Conservation (phyloP, 2,329 filamentous ascomycete genomes). For the Raffaelea ambrosiae region DNA sequence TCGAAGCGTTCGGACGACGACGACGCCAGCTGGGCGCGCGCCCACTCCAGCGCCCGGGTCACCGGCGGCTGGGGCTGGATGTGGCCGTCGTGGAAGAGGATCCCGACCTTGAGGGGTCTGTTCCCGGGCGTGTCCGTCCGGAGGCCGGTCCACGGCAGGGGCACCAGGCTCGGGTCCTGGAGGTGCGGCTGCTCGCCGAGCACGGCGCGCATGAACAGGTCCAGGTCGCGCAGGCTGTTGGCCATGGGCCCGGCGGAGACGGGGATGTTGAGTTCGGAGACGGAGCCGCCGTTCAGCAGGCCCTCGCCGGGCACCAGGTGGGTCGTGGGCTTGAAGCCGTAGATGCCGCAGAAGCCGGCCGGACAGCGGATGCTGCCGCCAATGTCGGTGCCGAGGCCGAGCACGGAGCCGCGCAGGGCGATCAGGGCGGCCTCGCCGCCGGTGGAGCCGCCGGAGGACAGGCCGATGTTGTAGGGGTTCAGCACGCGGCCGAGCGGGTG, state of each 20-base stretch:
- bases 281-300: constrained; percentile 25
- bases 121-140: constrained; percentile 32
- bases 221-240: constrained; percentile 44
- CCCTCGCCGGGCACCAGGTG: constrained; percentile 32
- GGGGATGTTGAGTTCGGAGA: constrained; percentile 25
- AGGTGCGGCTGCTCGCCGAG: constrained; percentile 53
- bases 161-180: constrained; percentile 56
- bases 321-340: constrained; percentile 17
- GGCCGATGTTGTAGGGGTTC: constrained; percentile 25
- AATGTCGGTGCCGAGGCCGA: constrained; percentile 38
- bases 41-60: constrained; percentile 41
- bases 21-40: constrained; percentile 13
- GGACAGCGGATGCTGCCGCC: constrained; percentile 17
- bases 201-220: constrained; percentile 42
- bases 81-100: constrained; percentile 19
- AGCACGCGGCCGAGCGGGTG: constrained; percentile 25
- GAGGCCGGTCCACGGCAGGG: constrained; percentile 43
- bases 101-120: constrained; percentile 4
- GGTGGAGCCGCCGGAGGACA: constrained; percentile 25
- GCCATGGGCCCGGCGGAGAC: constrained; percentile 48
- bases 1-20: constrained; percentile 14
- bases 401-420: constrained; percentile 22
- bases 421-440: constrained; percentile 27
- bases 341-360: constrained; percentile 22
- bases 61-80: constrained; percentile 50